Evolutionary conservation across 2,329 filamentous ascomycete species (phyloP), one percentile per base, ranked within the genome.

Genomic region (Talaromyces marneffei): DNA sequence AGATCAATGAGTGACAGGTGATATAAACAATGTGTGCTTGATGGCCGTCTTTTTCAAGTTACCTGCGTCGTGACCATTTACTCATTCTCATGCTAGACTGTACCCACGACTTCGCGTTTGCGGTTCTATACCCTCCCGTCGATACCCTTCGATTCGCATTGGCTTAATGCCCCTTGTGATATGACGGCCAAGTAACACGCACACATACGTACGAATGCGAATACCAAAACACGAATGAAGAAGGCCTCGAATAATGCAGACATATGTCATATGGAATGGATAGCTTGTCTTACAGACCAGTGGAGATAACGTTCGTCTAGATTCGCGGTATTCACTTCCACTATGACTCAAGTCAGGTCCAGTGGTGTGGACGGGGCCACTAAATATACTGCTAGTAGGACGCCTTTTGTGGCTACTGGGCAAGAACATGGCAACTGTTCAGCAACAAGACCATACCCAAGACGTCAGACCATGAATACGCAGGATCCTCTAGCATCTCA

Each of bases 401-500:
- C 29, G 25, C 16, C 48, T 16, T 25, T 23, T 39, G 16, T 16
- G 3, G 16, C 44, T 31, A 8, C 35, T 35, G 48, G n/a, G 16
- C 42, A 29, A 23, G 18, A 29, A 7, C 25, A 42, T 42, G 44
- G 23, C 6, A 33, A 40, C 52, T n/a, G n/a, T 4, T 29, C 52
- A n/a, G 35, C 12, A 16, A 20, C 33, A 5, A 52, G 18, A 12
- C 16, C 33, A 18, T 20, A 14, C 42, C 57, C 14, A 20, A 29
- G 25, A n/a, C 5, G 27, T 29, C n/a, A 23, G 4, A 31, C 18
- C 10, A 9, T 14, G 10, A 48, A 55, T 35, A 31, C 56, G 16
- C 48, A 62, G 48, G 55, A 56, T 27, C 39, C 29, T 4, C 29
- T 53, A 25, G 60, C 60, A 48, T 40, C 50, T 35, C 60, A 59